These are phyloP conservation scores for Alternaria metachromatica DNA, from an alignment of 2,329 filamentous ascomycete genomes.

Conservation along the genomic window DNA sequence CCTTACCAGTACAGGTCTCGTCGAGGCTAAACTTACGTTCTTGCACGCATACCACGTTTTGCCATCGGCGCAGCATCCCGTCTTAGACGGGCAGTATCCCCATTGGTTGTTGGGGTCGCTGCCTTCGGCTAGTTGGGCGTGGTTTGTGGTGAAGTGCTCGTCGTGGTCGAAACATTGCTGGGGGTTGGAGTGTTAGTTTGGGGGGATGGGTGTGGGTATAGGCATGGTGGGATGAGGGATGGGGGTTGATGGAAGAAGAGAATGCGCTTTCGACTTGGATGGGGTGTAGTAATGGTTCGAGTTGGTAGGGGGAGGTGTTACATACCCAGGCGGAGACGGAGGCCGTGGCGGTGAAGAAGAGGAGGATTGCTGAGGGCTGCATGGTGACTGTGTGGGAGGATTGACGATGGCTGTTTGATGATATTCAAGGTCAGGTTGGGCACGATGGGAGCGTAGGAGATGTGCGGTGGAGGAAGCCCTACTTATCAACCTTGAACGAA, in stretches of 20 bases:
- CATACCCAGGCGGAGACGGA: not conserved
- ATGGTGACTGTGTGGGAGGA: not conserved
- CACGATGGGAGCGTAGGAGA: not conserved
- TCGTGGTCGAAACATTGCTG: not conserved
- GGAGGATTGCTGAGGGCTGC: not conserved
- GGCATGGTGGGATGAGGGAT: too few species aligned
- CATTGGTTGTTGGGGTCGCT: not conserved
- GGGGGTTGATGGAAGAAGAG: too few species aligned
- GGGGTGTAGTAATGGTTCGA: too few species aligned
- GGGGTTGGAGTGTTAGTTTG: not conserved
- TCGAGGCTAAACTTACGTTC: not conserved
- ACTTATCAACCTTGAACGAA: not conserved
- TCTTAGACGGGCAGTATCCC: not conserved
- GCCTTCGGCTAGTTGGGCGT: not conserved
- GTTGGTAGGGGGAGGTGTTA: not conserved
- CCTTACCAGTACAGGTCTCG: too few species aligned
- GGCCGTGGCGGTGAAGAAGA: not conserved
- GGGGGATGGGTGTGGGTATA: too few species aligned
- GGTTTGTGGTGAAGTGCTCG: not conserved
- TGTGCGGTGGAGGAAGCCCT: not conserved
- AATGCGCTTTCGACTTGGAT: too few species aligned
- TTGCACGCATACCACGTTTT: not conserved
- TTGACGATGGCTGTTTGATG: not conserved
- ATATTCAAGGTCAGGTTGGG: not conserved
- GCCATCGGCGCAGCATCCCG: not conserved